Base-by-base conservation (phyloP, 768 basidiomycete species). In the Trichaptum fuscoviolaceum region DNA sequence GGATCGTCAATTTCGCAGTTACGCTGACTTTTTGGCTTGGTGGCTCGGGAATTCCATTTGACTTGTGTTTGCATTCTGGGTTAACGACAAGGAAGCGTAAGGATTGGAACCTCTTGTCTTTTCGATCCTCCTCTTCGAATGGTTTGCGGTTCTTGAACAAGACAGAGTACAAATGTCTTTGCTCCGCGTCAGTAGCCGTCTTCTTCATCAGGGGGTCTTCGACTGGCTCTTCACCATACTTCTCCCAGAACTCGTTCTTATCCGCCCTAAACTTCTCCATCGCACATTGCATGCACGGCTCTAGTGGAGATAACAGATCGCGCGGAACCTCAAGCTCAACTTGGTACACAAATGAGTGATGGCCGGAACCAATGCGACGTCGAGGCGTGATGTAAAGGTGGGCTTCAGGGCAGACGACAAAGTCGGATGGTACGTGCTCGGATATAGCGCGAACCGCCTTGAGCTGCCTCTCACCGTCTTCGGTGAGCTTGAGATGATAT, bases 251-350 rank as follows among this genome's bases (percentile, higher is more conserved):
- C 6, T 61, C 23, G 59, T 15, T 34, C 18, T 17, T 67, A 61
- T 70, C 69, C 15, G 70, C 60, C 25, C 74, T 15, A 12, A 52
- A 67, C 17, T 78, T 76, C 3, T 76, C 74, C 15, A 71, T 35
- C 27, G 82, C 74, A 61, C 85, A 86, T 7, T 65, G 7, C 0
- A 61, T 34, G 72, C 84, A 86, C 1, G 85, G 24, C 0, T 70
- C 67, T 1, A 76, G 74, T 1, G 71, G 73, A 7, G 75, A 63
- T 5, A 84, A 73, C 7, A 81, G 20, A 20, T 76, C 73, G 0
- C 81, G 78, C 1, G 87, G 86, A 1, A 88, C 70, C 57, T 84
- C 84, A 77, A 82, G 82, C 64, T 85, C 82, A 7, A 80, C 84
- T 57, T 76, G 70, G 69, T 84, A 83, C 0, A 85, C 84, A 35